phyloP scores from a whole-genome alignment of 1,284 basidiomycete species.

The Polyporus tsugae region DNA sequence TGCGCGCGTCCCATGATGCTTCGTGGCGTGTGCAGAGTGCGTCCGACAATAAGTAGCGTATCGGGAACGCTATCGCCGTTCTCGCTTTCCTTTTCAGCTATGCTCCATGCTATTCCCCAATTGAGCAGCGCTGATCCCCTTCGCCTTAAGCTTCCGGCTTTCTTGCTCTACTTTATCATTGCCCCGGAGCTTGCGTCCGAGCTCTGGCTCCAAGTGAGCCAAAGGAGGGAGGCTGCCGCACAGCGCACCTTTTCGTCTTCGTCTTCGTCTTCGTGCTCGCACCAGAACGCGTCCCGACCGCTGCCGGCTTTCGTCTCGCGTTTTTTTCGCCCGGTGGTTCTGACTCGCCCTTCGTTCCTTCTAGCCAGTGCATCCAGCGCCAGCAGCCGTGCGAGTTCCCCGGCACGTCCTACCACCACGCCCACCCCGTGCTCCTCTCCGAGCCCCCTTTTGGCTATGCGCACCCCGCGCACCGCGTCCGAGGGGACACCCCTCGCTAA shows the following conservation, averaged over 20 bases:
- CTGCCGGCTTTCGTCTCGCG: background rate
- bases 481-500: background rate
- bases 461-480: background rate
- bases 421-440: background rate
- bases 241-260: background rate
- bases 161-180: background rate
- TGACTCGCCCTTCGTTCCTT: background rate
- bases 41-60: background rate
- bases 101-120: background rate
- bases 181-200: background rate
- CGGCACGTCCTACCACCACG: slow-evolving; percentile 8
- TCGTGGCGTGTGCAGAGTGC: background rate
- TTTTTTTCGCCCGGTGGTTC: background rate
- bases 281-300: background rate
- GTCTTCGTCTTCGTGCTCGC: background rate
- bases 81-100: background rate
- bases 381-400: slow-evolving; percentile 30
- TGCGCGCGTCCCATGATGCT: slow-evolving; percentile 5
- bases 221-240: background rate
- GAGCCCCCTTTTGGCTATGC: background rate
- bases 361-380: slow-evolving; percentile 30
- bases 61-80: background rate
- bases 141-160: background rate
- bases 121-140: background rate
- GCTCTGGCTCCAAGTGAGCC: background rate